Evolutionary conservation across 2,329 filamentous ascomycete species (phyloP).

Genomic region (Huntiella bhutanensis): DNA sequence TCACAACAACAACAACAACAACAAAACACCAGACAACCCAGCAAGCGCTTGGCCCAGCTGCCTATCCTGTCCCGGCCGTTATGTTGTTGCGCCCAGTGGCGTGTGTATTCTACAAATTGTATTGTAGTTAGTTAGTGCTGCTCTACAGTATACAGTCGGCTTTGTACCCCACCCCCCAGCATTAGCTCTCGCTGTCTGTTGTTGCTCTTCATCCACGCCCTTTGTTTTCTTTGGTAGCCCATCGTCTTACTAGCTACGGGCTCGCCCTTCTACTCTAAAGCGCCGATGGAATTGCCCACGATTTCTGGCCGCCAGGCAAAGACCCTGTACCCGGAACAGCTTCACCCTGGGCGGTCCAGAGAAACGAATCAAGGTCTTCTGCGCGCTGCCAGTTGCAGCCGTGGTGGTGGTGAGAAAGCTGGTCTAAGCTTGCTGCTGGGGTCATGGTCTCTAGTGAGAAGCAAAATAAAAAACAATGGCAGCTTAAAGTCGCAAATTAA

Average conservation of each 20-base stretch:
- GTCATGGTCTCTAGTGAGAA: neutral
- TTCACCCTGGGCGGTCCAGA: neutral
- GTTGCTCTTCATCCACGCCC: neutral
- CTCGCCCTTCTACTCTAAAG: neutral
- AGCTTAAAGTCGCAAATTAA: neutral
- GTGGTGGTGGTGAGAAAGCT: neutral
- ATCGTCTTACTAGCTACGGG: neutral
- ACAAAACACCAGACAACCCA: no score
- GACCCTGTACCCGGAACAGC: neutral
- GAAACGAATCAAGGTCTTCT: constrained; percentile 11
- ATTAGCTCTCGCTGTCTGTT: neutral
- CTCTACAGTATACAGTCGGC: neutral
- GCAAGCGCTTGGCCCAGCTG: no score
- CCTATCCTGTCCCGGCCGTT: no score
- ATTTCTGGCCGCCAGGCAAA: neutral
- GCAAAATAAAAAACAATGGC: neutral
- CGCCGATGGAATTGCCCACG: no score
- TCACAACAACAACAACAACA: no score
- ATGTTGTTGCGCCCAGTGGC: neutral
- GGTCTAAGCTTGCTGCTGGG: constrained; percentile 8
- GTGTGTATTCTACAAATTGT: neutral
- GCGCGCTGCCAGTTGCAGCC: constrained; percentile 7
- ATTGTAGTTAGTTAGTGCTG: neutral
- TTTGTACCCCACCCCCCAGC: neutral
- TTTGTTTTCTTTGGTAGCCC: neutral